Conservation (phyloP, 495 filamentous ascomycete genomes). For the Penicillium maclennaniae region DNA sequence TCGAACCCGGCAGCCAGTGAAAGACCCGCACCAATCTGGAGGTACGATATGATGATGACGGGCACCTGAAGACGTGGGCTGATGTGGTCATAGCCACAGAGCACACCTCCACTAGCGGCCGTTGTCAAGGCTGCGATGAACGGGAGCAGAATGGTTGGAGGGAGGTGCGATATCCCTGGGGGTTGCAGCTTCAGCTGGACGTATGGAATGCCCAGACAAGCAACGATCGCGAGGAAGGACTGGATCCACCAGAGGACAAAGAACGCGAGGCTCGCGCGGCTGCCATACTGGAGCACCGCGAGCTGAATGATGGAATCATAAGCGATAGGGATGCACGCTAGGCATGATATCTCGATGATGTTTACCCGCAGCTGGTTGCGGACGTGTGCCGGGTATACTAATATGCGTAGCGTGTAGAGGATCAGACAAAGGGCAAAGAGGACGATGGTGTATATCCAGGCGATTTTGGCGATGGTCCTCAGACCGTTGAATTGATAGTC, state of each 20-base stretch:
- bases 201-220: conserved; percentile 23
- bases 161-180: conserved; percentile 17
- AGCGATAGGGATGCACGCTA: conserved; percentile 28
- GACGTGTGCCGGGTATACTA: conserved; percentile 26
- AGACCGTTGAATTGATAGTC: conserved; percentile 33
- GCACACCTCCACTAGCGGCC: conserved; percentile 28
- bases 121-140: conserved; percentile 28
- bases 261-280: conserved; percentile 13
- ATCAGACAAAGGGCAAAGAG: conserved; percentile 16
- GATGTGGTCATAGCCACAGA: conserved; percentile 18
- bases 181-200: conserved; percentile 29
- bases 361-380: conserved; percentile 14
- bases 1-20: conserved; percentile 20
- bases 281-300: conserved; percentile 19
- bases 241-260: conserved; percentile 34
- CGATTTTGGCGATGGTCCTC: conserved; percentile 23
- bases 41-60: conserved; percentile 29
- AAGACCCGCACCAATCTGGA: conserved; percentile 30
- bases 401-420: conserved; percentile 27
- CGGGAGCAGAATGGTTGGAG: conserved; percentile 22
- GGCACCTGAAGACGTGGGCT: conserved; percentile 29
- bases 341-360: conserved; percentile 30
- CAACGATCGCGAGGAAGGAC: conserved; percentile 20
- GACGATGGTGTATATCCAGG: conserved; percentile 33
- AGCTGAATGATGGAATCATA: conserved; percentile 30